Percentiles rank a stretch among this genome's conserved stretches.
phyloP scores from a whole-genome alignment of 441 rosid genomes.

The Theobroma grandiflorum region DNA sequence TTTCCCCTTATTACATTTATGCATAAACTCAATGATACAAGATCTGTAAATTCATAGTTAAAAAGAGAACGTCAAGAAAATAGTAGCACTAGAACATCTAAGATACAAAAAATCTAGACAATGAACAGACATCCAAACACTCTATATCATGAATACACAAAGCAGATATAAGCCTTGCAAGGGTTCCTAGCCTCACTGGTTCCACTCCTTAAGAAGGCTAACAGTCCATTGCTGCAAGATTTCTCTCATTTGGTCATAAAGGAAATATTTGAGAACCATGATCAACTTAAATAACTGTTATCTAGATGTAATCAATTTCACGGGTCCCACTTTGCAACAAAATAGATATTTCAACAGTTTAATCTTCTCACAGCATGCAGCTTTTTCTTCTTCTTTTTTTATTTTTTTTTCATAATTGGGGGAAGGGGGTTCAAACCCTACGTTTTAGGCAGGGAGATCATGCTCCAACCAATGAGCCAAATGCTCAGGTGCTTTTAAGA shows the following conservation, averaged over 20 bases:
- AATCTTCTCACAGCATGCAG: slow-evolving; percentile 7
- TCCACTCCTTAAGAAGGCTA: background rate
- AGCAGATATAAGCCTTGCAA: background rate
- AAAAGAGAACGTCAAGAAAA: background rate
- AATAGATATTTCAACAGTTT: background rate
- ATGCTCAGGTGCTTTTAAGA: too few relatives aligned
- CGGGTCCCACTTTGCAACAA: background rate
- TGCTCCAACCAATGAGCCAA: too few relatives aligned
- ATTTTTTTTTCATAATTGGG: too few relatives aligned
- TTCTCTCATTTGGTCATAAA: background rate
- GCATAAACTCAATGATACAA: background rate
- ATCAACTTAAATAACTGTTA: background rate
- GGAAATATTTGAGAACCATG: slow-evolving; percentile 7
- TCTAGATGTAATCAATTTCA: background rate
- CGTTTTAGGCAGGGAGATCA: too few relatives aligned
- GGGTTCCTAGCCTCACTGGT: background rate
- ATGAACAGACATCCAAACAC: slow-evolving; percentile 5
- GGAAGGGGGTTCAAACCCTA: too few relatives aligned
- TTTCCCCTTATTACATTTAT: slow-evolving; percentile 10
- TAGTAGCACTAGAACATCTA: background rate
- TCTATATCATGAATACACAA: slow-evolving; percentile 1
- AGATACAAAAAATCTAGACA: background rate
- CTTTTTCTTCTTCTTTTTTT: too few relatives aligned
- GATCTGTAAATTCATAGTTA: background rate
- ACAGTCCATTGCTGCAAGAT: background rate